These are phyloP conservation scores for Ustilago nuda DNA, from an alignment of 1,284 basidiomycete species.

Conservation along the genomic window DNA sequence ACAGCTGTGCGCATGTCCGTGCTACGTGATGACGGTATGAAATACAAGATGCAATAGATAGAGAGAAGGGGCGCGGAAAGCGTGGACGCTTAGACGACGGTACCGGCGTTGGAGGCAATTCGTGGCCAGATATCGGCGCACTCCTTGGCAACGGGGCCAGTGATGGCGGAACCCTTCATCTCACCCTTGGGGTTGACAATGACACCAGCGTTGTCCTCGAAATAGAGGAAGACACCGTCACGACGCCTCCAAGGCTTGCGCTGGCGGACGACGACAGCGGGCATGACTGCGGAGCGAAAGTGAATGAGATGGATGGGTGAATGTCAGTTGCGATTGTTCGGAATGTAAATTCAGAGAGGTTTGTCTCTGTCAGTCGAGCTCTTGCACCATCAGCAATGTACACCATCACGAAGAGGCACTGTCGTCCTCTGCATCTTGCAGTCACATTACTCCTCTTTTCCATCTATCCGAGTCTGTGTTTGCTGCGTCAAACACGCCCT, in stretches of 20 bases:
- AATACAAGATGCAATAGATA: constrained; percentile 32
- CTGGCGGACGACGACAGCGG: constrained; percentile 95
- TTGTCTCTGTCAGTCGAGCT: neutral
- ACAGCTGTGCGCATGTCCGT: constrained; percentile 26
- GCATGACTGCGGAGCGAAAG: constrained; percentile 80
- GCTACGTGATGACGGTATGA: constrained; percentile 32
- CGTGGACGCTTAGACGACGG: constrained; percentile 79
- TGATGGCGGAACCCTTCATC: constrained; percentile 97
- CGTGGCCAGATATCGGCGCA: constrained; percentile 99
- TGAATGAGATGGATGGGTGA: constrained; percentile 18
- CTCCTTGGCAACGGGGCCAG: constrained; percentile 97
- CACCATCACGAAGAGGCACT: neutral
- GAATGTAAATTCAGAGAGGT: neutral
- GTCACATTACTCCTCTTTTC: neutral
- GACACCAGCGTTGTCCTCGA: constrained; percentile 77
- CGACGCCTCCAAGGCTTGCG: constrained; percentile 97
- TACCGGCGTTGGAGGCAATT: constrained; percentile 96
- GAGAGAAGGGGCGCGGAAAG: neutral
- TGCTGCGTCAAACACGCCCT: too few relatives aligned
- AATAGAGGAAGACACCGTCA: constrained; percentile 99
- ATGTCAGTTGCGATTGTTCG: constrained; percentile 11
- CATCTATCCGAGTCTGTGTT: neutral
- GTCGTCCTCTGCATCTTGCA: neutral
- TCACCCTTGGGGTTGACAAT: constrained; percentile 93
- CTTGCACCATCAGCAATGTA: neutral